Percentiles rank a stretch among this genome's conserved stretches.
Evolutionary conservation across 495 filamentous ascomycete species (phyloP).

Genomic region (Talaromyces borbonicus): DNA sequence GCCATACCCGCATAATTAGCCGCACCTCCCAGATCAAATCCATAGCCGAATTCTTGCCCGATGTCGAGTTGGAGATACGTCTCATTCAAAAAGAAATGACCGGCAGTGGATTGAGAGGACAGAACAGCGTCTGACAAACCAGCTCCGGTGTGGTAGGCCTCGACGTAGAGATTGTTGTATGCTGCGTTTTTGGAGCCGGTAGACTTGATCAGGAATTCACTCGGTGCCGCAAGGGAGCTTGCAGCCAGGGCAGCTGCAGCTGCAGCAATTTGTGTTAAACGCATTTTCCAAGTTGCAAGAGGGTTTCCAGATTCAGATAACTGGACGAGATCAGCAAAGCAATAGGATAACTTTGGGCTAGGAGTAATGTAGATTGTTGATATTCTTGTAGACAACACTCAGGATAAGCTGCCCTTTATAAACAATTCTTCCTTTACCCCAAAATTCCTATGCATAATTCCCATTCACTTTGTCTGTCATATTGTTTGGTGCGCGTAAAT

Average conservation of each 20-base stretch:
- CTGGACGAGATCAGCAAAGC: too few species aligned
- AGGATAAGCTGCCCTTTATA: too few species aligned
- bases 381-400: not conserved
- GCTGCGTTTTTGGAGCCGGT: constrained; percentile 18
- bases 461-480: too few species aligned
- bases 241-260: constrained; percentile 1
- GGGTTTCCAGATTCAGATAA: too few species aligned
- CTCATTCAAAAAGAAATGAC: constrained; percentile 30
- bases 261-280: not conserved
- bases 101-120: constrained; percentile 17
- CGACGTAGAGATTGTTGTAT: constrained; percentile 35
- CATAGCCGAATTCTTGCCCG: constrained; percentile 28
- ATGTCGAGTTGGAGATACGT: constrained; percentile 29
- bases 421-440: too few species aligned
- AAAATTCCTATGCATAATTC: too few species aligned
- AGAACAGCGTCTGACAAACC: constrained; percentile 38
- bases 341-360: not conserved
- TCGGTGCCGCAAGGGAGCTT: constrained; percentile 13
- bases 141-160: constrained; percentile 40
- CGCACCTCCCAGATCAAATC: constrained; percentile 18
- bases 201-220: constrained; percentile 36
- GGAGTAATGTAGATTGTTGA: not conserved
- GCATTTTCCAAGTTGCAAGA: too few species aligned
- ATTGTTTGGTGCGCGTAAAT: not conserved
- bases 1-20: constrained; percentile 25